phyloP scores from a whole-genome alignment of 805 yeast species.

The Maudiozyma turicensis region DNA sequence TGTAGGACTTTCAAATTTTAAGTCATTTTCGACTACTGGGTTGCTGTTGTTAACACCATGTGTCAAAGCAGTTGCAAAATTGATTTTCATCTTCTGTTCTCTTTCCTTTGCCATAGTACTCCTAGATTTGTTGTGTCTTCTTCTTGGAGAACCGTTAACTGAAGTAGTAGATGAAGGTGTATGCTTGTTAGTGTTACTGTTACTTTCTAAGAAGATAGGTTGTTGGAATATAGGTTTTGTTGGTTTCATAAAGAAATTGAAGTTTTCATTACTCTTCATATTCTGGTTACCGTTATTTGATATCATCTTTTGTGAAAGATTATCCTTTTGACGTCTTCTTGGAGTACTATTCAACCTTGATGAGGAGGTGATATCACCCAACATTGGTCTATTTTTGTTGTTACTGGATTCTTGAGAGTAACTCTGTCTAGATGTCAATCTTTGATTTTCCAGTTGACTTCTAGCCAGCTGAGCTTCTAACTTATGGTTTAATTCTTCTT shows the following conservation, averaged over 20 bases:
- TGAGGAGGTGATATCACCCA: constrained; percentile 8
- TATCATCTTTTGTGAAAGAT: not conserved
- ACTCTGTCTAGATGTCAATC: constrained; percentile 13
- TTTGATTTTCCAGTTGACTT: constrained; percentile 24
- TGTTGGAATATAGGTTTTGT: constrained; percentile 1
- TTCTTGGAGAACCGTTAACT: constrained; percentile 10
- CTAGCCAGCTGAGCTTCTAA: constrained; percentile 22
- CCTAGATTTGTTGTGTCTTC: constrained; percentile 6
- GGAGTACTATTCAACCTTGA: constrained; percentile 10
- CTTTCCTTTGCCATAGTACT: not conserved
- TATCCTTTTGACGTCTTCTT: not conserved
- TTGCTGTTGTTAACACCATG: not conserved
- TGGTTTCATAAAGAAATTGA: not conserved
- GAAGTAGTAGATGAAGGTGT: constrained; percentile 1
- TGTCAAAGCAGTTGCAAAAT: constrained; percentile 2
- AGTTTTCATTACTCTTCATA: not conserved
- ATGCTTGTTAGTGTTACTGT: not conserved
- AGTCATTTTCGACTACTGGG: not conserved
- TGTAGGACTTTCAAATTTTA: not conserved
- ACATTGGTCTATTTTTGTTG: not conserved
- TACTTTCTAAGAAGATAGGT: constrained; percentile 1
- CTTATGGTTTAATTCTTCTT: constrained; percentile 22
- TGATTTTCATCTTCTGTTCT: constrained; percentile 4
- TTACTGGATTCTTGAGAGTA: constrained; percentile 5
- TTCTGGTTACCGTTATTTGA: not conserved